Conservation (phyloP, 257 asterid species). For the Fraxinus anomala region DNA sequence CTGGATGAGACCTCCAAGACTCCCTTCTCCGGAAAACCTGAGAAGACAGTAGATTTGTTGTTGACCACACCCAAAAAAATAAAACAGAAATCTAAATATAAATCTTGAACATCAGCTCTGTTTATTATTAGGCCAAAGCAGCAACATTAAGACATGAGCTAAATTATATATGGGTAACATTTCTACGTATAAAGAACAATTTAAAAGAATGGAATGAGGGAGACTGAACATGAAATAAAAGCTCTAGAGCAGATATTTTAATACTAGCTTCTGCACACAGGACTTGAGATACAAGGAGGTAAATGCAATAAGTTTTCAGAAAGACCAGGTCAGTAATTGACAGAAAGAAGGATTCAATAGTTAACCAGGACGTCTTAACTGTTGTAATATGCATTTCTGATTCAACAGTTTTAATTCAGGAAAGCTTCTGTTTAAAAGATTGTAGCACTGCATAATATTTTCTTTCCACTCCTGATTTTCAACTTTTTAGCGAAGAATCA, state of each 20-base stretch:
- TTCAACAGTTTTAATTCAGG: no score
- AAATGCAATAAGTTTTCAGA: background rate
- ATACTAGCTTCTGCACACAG: background rate
- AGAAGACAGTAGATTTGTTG: constrained; percentile 2
- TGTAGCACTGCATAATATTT: no score
- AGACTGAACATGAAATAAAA: background rate
- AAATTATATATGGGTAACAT: background rate
- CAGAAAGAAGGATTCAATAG: background rate
- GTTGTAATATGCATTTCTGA: no score
- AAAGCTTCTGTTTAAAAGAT: no score
- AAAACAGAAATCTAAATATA: background rate
- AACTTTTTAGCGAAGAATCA: no score
- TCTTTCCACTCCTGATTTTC: no score
- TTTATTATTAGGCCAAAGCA: background rate
- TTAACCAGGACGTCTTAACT: no score
- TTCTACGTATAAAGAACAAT: background rate
- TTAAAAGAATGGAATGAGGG: background rate
- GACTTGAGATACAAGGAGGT: background rate
- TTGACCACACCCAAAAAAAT: background rate
- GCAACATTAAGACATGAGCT: background rate
- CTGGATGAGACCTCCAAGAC: constrained; percentile 23
- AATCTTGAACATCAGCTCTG: background rate
- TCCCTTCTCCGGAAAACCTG: constrained; percentile 37
- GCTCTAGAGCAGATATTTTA: background rate
- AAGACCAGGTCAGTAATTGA: background rate